Conservation (phyloP, 2,329 filamentous ascomycete genomes). For the Trichoderma aggressivum region DNA sequence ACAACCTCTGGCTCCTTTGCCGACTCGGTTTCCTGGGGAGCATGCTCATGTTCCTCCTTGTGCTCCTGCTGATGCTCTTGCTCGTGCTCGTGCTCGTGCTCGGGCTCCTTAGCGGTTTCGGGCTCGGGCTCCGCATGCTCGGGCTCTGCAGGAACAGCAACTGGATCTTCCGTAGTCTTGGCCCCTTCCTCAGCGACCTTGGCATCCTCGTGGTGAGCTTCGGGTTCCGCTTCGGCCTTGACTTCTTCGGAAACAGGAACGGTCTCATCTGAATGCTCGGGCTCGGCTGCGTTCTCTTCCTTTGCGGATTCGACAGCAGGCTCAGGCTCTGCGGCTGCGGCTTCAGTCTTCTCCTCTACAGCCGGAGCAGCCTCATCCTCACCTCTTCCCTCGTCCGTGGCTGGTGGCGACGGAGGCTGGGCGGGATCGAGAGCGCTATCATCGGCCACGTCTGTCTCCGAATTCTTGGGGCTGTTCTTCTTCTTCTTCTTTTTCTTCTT, state of each 20-base stretch:
- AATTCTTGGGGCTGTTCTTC: conserved; percentile 16
- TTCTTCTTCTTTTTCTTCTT: conserved; percentile 21
- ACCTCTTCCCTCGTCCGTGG: conserved; percentile 11
- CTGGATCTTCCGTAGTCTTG: not conserved
- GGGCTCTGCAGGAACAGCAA: conserved; percentile 14
- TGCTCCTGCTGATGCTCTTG: not conserved
- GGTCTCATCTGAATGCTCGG: conserved; percentile 1
- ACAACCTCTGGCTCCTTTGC: conserved; percentile 3
- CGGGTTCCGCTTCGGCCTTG: not conserved
- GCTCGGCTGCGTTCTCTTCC: conserved; percentile 6
- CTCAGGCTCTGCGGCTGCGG: not conserved
- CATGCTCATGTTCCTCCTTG: not conserved
- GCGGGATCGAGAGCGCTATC: conserved; percentile 15
- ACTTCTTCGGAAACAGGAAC: conserved; percentile 10
- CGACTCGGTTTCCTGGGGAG: not conserved
- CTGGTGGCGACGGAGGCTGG: conserved; percentile 17
- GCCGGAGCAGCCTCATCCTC: conserved; percentile 4
- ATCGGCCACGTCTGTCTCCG: conserved; percentile 9
- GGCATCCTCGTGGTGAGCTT: conserved; percentile 14
- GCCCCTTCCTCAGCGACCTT: conserved; percentile 11
- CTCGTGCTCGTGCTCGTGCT: not conserved
- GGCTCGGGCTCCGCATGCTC: not conserved
- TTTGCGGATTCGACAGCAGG: not conserved
- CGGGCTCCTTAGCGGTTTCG: not conserved
- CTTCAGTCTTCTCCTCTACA: conserved; percentile 7